phyloP scores from a whole-genome alignment of 2,329 filamentous ascomycete species.

The Pestalotiopsis sp. region DNA sequence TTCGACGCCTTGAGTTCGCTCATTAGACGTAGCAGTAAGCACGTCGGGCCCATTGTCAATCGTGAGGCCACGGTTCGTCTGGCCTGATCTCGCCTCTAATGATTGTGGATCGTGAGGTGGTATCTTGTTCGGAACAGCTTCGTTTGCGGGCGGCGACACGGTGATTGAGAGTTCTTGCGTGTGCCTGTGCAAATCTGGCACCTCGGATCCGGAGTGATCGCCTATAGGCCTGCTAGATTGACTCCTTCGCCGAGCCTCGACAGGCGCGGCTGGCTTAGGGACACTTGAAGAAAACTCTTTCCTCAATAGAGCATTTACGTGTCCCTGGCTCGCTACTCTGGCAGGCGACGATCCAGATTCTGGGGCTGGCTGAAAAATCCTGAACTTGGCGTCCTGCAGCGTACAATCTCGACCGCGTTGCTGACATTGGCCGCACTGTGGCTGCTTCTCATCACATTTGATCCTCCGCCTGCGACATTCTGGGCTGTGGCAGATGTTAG shows the following conservation, averaged over 20 bases:
- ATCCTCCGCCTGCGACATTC: background rate
- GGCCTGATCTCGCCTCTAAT: background rate
- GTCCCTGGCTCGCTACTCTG: background rate
- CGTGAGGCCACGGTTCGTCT: background rate
- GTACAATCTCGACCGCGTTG: background rate
- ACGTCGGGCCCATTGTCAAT: background rate
- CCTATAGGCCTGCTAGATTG: background rate
- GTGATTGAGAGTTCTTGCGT: background rate
- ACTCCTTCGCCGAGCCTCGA: background rate
- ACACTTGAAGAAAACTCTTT: background rate
- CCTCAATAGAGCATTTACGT: background rate
- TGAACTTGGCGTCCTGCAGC: background rate
- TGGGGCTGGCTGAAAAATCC: background rate
- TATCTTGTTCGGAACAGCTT: background rate
- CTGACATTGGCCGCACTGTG: background rate
- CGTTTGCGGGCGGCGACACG: background rate
- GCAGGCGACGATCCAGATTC: background rate
- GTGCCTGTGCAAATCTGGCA: background rate
- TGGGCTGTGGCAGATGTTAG: background rate
- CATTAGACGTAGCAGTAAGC: background rate
- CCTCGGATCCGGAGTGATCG: background rate
- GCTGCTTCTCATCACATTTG: background rate
- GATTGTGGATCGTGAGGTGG: background rate
- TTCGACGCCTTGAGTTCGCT: background rate
- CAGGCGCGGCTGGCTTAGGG: background rate